Evolutionary conservation across 2,329 filamentous ascomycete species (phyloP).

Genomic region (Aspergillus sp.): DNA sequence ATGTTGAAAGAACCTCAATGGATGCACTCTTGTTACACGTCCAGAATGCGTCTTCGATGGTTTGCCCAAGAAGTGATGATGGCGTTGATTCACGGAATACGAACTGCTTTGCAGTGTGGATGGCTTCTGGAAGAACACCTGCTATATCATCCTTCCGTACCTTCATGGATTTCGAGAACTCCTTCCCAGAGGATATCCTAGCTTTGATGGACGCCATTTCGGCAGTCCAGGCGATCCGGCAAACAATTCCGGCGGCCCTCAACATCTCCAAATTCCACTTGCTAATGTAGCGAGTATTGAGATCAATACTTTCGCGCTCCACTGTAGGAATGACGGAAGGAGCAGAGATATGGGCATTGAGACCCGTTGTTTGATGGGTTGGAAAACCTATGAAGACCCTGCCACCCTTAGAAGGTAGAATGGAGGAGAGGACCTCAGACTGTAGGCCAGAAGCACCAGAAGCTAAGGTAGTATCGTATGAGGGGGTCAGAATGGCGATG

Average conservation of each 20-base stretch:
- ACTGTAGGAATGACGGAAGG: conserved; percentile 97
- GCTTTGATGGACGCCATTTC: conserved; percentile 78
- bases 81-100: conserved; percentile 89
- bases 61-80: conserved; percentile 76
- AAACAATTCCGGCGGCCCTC: conserved; percentile 84
- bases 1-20: conserved; percentile 85
- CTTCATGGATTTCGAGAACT: conserved; percentile 46
- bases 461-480: conserved; percentile 76
- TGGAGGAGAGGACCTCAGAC: conserved; percentile 80
- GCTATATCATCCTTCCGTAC: conserved; percentile 65
- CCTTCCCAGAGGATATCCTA: conserved; percentile 52
- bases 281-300: conserved; percentile 92
- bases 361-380: conserved; percentile 93
- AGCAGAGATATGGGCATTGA: conserved; percentile 90
- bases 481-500: conserved; percentile 85
- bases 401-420: conserved; percentile 84
- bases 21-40: conserved; percentile 78
- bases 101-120: conserved; percentile 84
- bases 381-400: conserved; percentile 97
- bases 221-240: conserved; percentile 80
- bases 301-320: conserved; percentile 92
- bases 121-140: conserved; percentile 72
- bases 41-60: conserved; percentile 96
- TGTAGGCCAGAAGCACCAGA: conserved; percentile 56
- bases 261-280: conserved; percentile 96